These are phyloP conservation scores for Nematocida sp. DNA, from an alignment of 371 early-diverging fungal species.

Conservation along the genomic window DNA sequence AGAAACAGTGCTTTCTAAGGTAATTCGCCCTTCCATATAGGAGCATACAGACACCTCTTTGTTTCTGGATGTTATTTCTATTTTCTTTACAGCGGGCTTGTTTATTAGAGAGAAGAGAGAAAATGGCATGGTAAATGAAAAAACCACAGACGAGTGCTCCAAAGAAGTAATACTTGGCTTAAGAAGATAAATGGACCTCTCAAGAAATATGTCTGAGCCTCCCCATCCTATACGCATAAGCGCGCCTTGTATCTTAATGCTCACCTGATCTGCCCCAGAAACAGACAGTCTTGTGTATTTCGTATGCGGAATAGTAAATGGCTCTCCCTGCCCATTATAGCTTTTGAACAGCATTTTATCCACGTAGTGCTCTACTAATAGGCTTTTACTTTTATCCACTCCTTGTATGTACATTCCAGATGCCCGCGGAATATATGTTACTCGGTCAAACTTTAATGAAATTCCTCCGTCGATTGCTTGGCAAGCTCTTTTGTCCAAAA, in stretches of 20 bases:
- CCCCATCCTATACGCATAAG: constrained; percentile 26
- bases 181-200: constrained; percentile 25
- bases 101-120: background rate
- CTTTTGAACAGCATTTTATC: constrained; percentile 16
- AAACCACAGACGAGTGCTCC: background rate
- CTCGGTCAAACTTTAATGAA: constrained; percentile 23
- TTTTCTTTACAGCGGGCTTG: background rate
- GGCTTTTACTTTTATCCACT: constrained; percentile 15
- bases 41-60: background rate
- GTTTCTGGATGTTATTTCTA: background rate
- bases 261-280: constrained; percentile 16
- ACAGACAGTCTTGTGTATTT: constrained; percentile 20
- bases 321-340: background rate
- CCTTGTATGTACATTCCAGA: constrained; percentile 28
- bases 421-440: background rate
- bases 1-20: background rate
- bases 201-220: constrained; percentile 9
- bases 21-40: background rate
- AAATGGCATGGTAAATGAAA: background rate
- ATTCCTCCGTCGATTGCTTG: constrained; percentile 7
- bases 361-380: constrained; percentile 38
- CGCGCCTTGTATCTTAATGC: background rate
- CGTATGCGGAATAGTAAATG: constrained; percentile 19
- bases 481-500: constrained; percentile 28
- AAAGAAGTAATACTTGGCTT: background rate